These are phyloP conservation scores for Colletotrichum graminicola DNA, from an alignment of 2,329 filamentous ascomycete genomes.

Conservation along the genomic window DNA sequence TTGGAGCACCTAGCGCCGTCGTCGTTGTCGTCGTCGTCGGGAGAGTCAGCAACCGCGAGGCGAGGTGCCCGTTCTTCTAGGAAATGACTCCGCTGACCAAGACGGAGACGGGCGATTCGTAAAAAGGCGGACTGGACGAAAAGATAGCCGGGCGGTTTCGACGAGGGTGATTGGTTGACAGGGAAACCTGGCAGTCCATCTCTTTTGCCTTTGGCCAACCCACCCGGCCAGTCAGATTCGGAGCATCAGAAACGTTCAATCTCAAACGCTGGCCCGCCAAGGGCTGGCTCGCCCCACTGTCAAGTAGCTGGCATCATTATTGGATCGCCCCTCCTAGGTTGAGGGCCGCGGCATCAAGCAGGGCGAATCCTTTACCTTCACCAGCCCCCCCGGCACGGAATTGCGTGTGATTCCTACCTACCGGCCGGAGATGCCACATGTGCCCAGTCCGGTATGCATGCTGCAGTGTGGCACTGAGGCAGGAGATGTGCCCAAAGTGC, in stretches of 20 bases:
- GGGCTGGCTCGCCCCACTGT: slow-evolving; percentile 19
- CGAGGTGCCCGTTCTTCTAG: slow-evolving; percentile 16
- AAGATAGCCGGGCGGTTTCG: slow-evolving; percentile 9
- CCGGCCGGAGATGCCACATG: neutral
- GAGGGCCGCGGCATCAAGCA: slow-evolving; percentile 12
- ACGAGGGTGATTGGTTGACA: slow-evolving; percentile 16
- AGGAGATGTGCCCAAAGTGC: slow-evolving; percentile 3
- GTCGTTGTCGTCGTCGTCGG: neutral
- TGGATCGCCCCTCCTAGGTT: neutral
- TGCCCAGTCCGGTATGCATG: neutral
- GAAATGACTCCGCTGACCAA: slow-evolving; percentile 8
- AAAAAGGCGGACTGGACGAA: slow-evolving; percentile 6
- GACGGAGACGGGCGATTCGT: neutral
- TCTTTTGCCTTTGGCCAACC: slow-evolving; percentile 3
- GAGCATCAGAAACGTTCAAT: slow-evolving; percentile 40
- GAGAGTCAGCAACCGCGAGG: slow-evolving; percentile 5
- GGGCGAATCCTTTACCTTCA: neutral
- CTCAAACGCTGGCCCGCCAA: slow-evolving; percentile 40
- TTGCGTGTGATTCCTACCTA: neutral
- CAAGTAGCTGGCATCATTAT: slow-evolving; percentile 8
- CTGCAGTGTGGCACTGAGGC: neutral
- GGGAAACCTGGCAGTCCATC: slow-evolving; percentile 21
- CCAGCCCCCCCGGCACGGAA: neutral
- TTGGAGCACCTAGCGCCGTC: slow-evolving; percentile 3
- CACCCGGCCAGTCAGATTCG: slow-evolving; percentile 35